Conservation (phyloP, 192 early-diverging fungal species). For the Jimgerdemannia flammicorona region DNA sequence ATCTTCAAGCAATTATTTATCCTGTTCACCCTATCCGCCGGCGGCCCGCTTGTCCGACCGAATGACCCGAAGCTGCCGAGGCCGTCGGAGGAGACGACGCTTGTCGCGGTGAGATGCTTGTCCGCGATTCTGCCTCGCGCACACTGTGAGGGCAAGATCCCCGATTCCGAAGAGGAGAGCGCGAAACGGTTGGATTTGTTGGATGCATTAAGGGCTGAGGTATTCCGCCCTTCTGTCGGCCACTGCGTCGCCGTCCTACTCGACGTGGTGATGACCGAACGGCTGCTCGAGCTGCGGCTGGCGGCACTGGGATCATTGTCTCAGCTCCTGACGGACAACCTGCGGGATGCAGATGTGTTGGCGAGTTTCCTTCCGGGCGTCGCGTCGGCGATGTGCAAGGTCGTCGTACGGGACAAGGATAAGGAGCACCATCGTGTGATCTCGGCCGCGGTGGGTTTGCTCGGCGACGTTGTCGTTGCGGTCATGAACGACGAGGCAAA, state of each 20-base stretch:
- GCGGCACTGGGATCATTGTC: constrained; percentile 25
- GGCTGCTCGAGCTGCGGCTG: constrained; percentile 24
- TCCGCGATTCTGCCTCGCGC: background rate
- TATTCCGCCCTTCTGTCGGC: constrained; percentile 10
- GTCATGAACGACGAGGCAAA: constrained; percentile 28
- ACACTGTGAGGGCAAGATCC: background rate
- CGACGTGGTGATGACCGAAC: constrained; percentile 13
- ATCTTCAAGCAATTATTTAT: constrained; percentile 16
- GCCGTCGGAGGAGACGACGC: constrained; percentile 5
- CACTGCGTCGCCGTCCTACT: constrained; percentile 14
- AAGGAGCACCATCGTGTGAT: constrained; percentile 39
- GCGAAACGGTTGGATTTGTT: background rate
- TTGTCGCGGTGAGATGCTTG: constrained; percentile 7
- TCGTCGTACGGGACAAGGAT: constrained; percentile 21
- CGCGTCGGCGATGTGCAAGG: constrained; percentile 21
- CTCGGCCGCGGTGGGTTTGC: constrained; percentile 13
- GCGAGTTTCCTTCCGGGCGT: constrained; percentile 33
- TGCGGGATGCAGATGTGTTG: constrained; percentile 16
- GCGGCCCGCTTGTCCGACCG: constrained; percentile 1
- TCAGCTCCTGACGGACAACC: constrained; percentile 21
- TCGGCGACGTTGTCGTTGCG: constrained; percentile 20
- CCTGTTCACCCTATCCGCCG: constrained; percentile 17
- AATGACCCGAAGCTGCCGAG: background rate
- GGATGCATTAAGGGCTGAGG: constrained; percentile 4
- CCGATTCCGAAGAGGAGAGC: background rate